Base-by-base conservation (phyloP, 2,329 filamentous ascomycete species). In the Xylariaceae sp. region DNA sequence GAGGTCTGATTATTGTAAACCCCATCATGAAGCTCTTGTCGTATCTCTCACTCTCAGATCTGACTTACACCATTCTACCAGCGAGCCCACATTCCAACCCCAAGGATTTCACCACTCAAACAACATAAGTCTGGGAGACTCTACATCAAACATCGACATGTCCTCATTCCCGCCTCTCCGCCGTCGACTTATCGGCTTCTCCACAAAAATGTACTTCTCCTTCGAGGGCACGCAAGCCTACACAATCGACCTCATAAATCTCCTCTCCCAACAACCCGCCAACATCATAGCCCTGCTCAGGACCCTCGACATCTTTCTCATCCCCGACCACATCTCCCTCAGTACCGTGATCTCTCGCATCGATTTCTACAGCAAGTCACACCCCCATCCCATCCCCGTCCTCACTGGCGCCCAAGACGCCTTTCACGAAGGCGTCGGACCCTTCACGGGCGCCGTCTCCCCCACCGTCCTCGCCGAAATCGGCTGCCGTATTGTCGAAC, bases 201-300 rank as follows among this genome's bases (percentile, higher is more conserved):
- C 85, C 51, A 84, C 88, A 45, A 92, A 92, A 70, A 89, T 91
- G 84, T 92, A 92, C 80, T 92, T 92, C 75, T 83, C 86, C 62
- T 81, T 87, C 7, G 74, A 81, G 9, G 79, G 80, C 62, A 92
- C 88, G 1, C 75, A 80, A 51, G 69, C 78, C 57, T 88, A 87
- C 70, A 75, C 83, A 70, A 65, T 73, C 54, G 74, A 74, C 5
- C 72, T 88, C 13, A 73, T 83, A 11, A 65, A 75, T 35, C 77
- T 77, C 7, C 70, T 82, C 45, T 73, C 78, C 23, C 70, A 76
- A 39, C 70, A 76, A 2, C 68, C 76, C 17, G 51, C 59, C 49
- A 7, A 53, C 3, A 51, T 44, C 48, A 54, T 64, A 55, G 64
- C 61, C 51, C 67, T 69, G 18, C 66, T 67, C 58, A 58, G 62